phyloP scores from a whole-genome alignment of 202 grass and related monocot genomes.

The Panicum hallii region DNA sequence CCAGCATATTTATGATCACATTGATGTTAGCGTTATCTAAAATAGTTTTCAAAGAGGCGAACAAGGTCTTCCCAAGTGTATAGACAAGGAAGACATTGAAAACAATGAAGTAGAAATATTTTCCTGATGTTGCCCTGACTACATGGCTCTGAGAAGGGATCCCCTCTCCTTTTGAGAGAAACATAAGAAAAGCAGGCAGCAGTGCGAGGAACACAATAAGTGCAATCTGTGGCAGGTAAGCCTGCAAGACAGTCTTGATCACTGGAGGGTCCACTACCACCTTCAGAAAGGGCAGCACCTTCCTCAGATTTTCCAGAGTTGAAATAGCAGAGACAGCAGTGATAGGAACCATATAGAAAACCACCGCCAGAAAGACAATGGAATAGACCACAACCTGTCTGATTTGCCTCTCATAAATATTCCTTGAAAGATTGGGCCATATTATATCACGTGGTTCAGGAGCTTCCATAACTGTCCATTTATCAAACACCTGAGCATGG shows the following conservation, averaged over 20 bases:
- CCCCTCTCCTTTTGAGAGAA: constrained; percentile 84
- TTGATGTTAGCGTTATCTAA: constrained; percentile 29
- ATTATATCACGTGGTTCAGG: constrained; percentile 75
- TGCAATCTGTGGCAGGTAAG: constrained; percentile 83
- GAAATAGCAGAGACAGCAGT: constrained; percentile 72
- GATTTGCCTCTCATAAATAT: constrained; percentile 65
- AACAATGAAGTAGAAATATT: constrained; percentile 91
- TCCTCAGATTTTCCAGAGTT: constrained; percentile 68
- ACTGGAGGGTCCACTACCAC: constrained; percentile 49
- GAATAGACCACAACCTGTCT: constrained; percentile 63
- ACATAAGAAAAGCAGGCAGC: constrained; percentile 72
- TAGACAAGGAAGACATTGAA: constrained; percentile 88
- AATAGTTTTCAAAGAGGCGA: constrained; percentile 49
- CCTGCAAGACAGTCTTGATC: constrained; percentile 76
- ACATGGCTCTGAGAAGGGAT: constrained; percentile 69
- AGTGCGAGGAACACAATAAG: constrained; percentile 92
- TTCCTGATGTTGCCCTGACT: constrained; percentile 75
- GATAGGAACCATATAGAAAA: constrained; percentile 83
- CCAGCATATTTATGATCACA: constrained; percentile 48
- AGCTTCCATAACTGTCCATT: constrained; percentile 83
- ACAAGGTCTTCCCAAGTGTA: constrained; percentile 58
- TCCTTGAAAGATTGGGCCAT: constrained; percentile 77
- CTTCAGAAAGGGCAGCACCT: constrained; percentile 80
- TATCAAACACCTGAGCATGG: constrained; percentile 75
- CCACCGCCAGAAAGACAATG: constrained; percentile 73